Base-by-base conservation (phyloP, 768 basidiomycete species). In the Xerocomus potaroensis region DNA sequence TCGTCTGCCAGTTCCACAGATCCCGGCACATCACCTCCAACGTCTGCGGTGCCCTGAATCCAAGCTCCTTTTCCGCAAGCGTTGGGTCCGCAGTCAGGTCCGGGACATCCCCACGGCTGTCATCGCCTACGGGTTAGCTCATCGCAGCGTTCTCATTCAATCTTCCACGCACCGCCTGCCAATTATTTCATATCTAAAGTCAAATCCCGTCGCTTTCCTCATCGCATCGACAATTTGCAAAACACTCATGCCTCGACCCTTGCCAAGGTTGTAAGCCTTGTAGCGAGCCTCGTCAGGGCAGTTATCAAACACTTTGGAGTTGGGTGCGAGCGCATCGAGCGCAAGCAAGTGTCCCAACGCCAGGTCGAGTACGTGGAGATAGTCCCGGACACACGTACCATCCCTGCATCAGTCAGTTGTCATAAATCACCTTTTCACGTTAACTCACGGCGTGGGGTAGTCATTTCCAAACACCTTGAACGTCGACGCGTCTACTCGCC, bases 1-100 rank as follows among this genome's bases (percentile, higher is more conserved):
- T 89, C n/a, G 81, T 82, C 72, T 98, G 95, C 91, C 94, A 99
- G 71, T 94, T 94, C 96, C 96, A 98, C 57, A 96, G 73, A 68
- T 99, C 96, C 46, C 80, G 74, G 68, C 96, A 98, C 91, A 98
- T 98, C 46, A 84, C 83, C 52, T 92, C 85, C 36, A 99, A 76
- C 57, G 83, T 76, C 59, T 81, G 77, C 22, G 76, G 73, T 11
- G 95, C 95, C 50, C 80, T 79, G 78, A 97, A 99, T 6, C 91
- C 91, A 24, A 99, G 84, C 65, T 98, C 95, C 62, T 81, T 81
- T 71, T 94, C 81, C 0, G 96, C 96, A 18, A 98, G 77, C 7
- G 83, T 56, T 1, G 96, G 95, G 65, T 99, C 87, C 3, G 95
- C 96, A 8, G 92, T 96, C 39, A 99, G 77, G 62, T 97, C 92